Percentiles rank a stretch among this genome's conserved stretches.
These are phyloP conservation scores for Rubia occidens DNA, from an alignment of 305 asterid genomes.

Conservation along the genomic window DNA sequence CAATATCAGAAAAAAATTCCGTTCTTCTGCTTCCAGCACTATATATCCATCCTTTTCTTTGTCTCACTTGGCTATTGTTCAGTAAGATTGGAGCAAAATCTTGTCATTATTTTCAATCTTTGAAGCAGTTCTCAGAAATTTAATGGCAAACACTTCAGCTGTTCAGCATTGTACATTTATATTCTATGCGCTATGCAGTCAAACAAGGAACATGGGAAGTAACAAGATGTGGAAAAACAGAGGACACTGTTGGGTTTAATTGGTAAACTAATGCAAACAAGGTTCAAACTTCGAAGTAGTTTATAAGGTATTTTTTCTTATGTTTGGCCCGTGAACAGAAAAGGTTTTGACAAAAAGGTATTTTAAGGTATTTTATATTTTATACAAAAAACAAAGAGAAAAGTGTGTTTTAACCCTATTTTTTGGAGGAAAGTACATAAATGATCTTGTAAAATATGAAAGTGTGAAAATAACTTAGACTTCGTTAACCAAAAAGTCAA, in stretches of 20 bases:
- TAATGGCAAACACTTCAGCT: not conserved
- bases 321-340: too few species aligned
- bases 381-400: too few species aligned
- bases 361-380: too few species aligned
- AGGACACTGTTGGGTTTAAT: not conserved
- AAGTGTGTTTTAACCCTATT: too few species aligned
- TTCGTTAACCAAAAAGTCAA: too few species aligned
- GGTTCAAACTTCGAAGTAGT: constrained; percentile 2
- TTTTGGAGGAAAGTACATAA: too few species aligned
- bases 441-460: too few species aligned
- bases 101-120: not conserved
- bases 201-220: not conserved
- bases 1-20: constrained; percentile 10
- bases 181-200: not conserved
- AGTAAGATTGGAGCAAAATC: not conserved
- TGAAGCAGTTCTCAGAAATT: not conserved
- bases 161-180: constrained; percentile 1
- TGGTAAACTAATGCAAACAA: not conserved
- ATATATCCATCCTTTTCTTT: not conserved
- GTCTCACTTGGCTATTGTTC: not conserved
- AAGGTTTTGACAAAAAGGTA: too few species aligned
- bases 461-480: too few species aligned
- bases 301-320: too few species aligned
- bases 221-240: not conserved
- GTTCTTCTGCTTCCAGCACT: not conserved